These are phyloP conservation scores for Lipomyces kockii DNA, from an alignment of 805 yeast genomes.

Conservation along the genomic window DNA sequence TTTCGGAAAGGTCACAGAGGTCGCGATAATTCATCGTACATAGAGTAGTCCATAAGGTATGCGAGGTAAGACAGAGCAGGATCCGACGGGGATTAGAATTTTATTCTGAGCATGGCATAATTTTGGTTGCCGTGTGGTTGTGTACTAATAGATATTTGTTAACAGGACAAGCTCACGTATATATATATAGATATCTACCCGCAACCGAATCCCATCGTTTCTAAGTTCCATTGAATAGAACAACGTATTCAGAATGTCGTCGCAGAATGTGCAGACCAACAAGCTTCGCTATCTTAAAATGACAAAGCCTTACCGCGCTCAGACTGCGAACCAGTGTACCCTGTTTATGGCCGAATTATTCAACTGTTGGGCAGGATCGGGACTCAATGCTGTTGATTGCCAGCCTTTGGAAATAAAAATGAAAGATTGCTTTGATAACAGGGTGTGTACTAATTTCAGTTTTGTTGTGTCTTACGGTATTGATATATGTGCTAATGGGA, in stretches of 20 bases:
- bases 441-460: conserved; percentile 10
- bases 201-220: neutral
- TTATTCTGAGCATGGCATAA: too few relatives aligned
- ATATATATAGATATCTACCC: neutral
- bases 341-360: conserved; percentile 28
- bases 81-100: too few relatives aligned
- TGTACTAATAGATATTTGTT: neutral
- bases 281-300: conserved; percentile 20
- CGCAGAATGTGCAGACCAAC: conserved; percentile 16
- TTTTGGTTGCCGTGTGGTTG: neutral
- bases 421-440: conserved; percentile 25
- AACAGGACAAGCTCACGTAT: neutral
- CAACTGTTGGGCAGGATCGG: conserved; percentile 37
- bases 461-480: neutral
- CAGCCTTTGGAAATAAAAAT: conserved; percentile 16
- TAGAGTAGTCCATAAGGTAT: too few relatives aligned
- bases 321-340: conserved; percentile 26
- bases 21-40: too few relatives aligned
- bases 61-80: too few relatives aligned
- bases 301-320: conserved; percentile 8
- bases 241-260: neutral
- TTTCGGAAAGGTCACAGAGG: too few relatives aligned
- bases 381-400: conserved; percentile 31
- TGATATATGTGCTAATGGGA: neutral
- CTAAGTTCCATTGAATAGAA: neutral